Evolutionary conservation across 2,329 filamentous ascomycete genomes (phyloP).

Genomic region (Aspergillus sp.): DNA sequence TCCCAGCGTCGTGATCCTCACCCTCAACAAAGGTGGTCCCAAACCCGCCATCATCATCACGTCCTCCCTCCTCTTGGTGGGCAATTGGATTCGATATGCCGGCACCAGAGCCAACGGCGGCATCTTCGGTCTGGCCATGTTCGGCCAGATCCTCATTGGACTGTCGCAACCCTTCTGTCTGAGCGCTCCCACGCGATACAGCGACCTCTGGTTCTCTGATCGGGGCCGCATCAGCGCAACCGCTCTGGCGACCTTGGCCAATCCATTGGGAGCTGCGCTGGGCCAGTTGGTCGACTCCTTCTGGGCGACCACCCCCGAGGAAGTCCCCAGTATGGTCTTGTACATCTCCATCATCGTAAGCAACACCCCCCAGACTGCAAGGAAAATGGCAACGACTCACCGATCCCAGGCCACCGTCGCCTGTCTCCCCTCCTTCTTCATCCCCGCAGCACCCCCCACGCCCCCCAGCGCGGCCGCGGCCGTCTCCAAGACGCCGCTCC

Average conservation of each 20-base stretch:
- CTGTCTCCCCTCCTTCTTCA: conserved; percentile 74
- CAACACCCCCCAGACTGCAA: neutral
- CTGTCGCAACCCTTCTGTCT: conserved; percentile 91
- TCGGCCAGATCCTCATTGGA: conserved; percentile 87
- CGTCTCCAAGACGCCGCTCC: conserved; percentile 52
- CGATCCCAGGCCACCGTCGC: conserved; percentile 58
- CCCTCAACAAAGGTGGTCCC: conserved; percentile 73
- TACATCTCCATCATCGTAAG: conserved; percentile 79
- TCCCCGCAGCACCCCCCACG: conserved; percentile 73
- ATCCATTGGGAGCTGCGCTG: conserved; percentile 84
- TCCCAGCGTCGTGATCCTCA: conserved; percentile 63
- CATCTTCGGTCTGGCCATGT: conserved; percentile 75
- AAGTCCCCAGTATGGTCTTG: conserved; percentile 79
- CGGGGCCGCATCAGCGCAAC: conserved; percentile 82
- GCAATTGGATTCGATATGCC: conserved; percentile 89
- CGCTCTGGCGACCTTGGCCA: conserved; percentile 78
- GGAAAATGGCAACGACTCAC: neutral
- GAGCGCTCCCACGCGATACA: conserved; percentile 84
- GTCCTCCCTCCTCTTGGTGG: conserved; percentile 70
- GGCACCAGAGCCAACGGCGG: conserved; percentile 61
- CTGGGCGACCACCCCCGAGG: conserved; percentile 61
- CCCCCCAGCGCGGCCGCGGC: conserved; percentile 69
- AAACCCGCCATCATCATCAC: conserved; percentile 73
- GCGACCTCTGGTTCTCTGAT: conserved; percentile 91
- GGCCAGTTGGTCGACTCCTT: conserved; percentile 84